These are phyloP conservation scores for Alternaria arbusti DNA, from an alignment of 2,329 filamentous ascomycete species.

Conservation along the genomic window DNA sequence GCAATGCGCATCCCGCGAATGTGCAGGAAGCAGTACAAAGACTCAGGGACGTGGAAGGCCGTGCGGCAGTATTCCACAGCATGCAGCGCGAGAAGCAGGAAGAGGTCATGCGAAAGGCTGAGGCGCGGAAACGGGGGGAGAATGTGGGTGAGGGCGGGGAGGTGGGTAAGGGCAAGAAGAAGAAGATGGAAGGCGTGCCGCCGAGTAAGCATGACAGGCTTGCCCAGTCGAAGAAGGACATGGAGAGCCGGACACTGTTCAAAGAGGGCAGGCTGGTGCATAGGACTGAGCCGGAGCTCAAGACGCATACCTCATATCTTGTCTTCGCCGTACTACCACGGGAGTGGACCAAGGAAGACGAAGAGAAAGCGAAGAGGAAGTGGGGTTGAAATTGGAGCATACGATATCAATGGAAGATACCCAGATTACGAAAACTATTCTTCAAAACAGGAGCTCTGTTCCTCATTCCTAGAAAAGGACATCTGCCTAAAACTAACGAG, in stretches of 20 bases:
- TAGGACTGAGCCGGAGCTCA: constrained; percentile 83
- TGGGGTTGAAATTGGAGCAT: constrained; percentile 28
- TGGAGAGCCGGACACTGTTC: constrained; percentile 57
- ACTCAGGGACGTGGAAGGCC: constrained; percentile 74
- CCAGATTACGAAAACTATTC: neutral
- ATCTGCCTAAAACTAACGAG: neutral
- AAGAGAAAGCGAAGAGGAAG: constrained; percentile 65
- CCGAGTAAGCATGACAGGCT: constrained; percentile 41
- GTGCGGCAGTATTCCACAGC: constrained; percentile 69
- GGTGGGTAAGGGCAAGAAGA: constrained; percentile 22
- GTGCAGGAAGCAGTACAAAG: constrained; percentile 80
- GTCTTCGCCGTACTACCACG: constrained; percentile 90
- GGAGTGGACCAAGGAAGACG: constrained; percentile 84
- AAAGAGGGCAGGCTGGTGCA: constrained; percentile 80
- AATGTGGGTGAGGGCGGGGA: constrained; percentile 19
- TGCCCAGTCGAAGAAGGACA: constrained; percentile 35
- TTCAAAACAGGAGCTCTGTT: neutral
- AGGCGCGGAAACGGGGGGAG: constrained; percentile 42
- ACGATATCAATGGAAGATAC: neutral
- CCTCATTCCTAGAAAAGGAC: neutral
- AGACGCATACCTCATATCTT: constrained; percentile 96
- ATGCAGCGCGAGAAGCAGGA: constrained; percentile 49
- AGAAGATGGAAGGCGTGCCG: constrained; percentile 31
- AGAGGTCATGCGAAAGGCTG: constrained; percentile 52
- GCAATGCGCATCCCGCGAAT: constrained; percentile 71